phyloP scores from a whole-genome alignment of 495 filamentous ascomycete species.

The Penicillium silybi region DNA sequence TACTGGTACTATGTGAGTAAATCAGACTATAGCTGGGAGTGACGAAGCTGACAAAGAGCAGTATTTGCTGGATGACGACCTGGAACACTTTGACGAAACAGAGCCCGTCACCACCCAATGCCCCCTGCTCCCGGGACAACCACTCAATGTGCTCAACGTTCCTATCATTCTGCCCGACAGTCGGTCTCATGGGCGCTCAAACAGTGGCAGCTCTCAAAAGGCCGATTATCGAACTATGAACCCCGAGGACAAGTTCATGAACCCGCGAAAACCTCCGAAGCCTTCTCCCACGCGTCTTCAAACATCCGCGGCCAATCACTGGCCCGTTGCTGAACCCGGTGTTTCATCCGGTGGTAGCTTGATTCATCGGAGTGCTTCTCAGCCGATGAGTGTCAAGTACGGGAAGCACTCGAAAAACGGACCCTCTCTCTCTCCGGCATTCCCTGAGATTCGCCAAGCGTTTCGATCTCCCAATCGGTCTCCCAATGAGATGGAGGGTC shows the following conservation, averaged over 20 bases:
- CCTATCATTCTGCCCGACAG: conserved; percentile 61
- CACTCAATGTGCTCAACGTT: conserved; percentile 76
- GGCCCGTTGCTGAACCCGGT: conserved; percentile 26
- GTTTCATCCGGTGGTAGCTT: conserved; percentile 23
- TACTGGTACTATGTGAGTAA: conserved; percentile 89
- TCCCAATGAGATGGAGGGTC: conserved; percentile 8
- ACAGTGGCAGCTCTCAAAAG: conserved; percentile 34
- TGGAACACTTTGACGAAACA: conserved; percentile 67
- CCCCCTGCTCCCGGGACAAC: conserved; percentile 81
- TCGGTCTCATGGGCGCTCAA: conserved; percentile 33
- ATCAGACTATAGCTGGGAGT: background rate
- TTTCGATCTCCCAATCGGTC: conserved; percentile 29
- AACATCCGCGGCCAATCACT: conserved; percentile 52
- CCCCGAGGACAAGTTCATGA: conserved; percentile 69
- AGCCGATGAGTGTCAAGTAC: conserved; percentile 31
- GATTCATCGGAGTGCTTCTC: conserved; percentile 32
- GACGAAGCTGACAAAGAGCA: conserved; percentile 29
- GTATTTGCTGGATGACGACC: conserved; percentile 75
- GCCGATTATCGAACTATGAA: conserved; percentile 68
- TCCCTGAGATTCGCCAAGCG: conserved; percentile 34
- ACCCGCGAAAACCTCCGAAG: conserved; percentile 60
- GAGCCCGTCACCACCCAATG: conserved; percentile 73
- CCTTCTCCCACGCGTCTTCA: conserved; percentile 47
- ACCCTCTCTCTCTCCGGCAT: conserved; percentile 42
- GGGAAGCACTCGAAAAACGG: conserved; percentile 24